Conservation (phyloP, 352 stramenopile genomes). For the Phytopythium delawarense region DNA sequence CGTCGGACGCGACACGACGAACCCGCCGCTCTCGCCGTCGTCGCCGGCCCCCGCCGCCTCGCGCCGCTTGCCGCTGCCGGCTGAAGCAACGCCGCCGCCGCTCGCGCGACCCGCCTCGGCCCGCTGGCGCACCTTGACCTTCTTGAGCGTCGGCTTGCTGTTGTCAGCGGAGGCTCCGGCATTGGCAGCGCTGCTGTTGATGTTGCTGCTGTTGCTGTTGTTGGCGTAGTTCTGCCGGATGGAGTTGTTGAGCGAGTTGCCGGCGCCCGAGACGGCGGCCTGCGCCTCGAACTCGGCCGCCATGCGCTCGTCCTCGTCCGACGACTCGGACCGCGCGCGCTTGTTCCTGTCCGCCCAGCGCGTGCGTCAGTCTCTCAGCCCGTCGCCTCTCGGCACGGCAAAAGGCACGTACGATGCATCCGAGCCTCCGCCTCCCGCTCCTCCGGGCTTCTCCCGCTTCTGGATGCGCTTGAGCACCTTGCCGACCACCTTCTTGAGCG, state of each 20-base stretch:
- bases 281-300: constrained; percentile 42
- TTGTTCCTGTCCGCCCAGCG: constrained; percentile 26
- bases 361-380: background rate
- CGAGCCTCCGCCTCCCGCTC: constrained; percentile 4
- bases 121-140: constrained; percentile 58
- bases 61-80: constrained; percentile 7
- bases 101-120: constrained; percentile 18
- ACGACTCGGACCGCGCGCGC: constrained; percentile 47
- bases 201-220: constrained; percentile 8
- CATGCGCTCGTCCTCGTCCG: constrained; percentile 67
- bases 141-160: constrained; percentile 55
- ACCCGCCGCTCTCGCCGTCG: constrained; percentile 31
- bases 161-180: background rate
- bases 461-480: constrained; percentile 72
- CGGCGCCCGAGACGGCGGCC: constrained; percentile 18
- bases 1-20: constrained; percentile 71
- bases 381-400: background rate
- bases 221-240: constrained; percentile 73
- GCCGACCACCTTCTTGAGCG: constrained; percentile 59
- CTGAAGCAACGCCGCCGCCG: background rate
- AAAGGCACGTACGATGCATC: constrained; percentile 12
- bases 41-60: background rate
- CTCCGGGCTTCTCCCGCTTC: background rate
- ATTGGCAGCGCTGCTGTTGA: background rate
- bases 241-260: constrained; percentile 74